Evolutionary conservation across 1,284 basidiomycete species (phyloP), one percentile per base, ranked within the genome.

Genomic region (Leccinum fallax): DNA sequence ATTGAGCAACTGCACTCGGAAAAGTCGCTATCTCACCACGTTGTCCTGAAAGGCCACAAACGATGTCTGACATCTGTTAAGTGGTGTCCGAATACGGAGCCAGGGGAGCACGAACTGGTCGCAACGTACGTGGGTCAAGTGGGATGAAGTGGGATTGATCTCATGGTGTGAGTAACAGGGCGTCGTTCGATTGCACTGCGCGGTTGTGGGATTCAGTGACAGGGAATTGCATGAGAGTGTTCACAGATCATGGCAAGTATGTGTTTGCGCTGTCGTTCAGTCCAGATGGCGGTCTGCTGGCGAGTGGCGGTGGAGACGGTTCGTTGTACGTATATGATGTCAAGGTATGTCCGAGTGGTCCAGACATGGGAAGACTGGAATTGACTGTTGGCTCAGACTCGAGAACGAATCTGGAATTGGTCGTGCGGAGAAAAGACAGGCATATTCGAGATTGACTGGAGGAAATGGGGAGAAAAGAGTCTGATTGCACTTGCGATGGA

Each of bases 161-260:
- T 72, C 38, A 66, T 21, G 32, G 11, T 46, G 21, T 15, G 46
- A 21, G 46, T 21, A 19, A 55, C 48, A 92, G 90, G 10, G 85
- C 87, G 16, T 91, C 91, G 5, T 93, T 93, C 69, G 93, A 94
- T 69, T 79, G 79, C 15, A 89, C 90, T 3, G 83, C 88, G 3
- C 83, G 90, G 51, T 67, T 94, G 49, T 94, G 92, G 92, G 87
- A 94, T 72, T 85, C 86, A 10, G 81, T 83, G 40, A 88, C 87
- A 1, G 93, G 92, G 38, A 81, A 84, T 48, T 94, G 92, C 71
- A 71, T 92, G 32, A 80, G 84, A 64, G 78, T 85, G 15, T 89
- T 94, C 68, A 71, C 71, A 6, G 88, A 92, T 67, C 88, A 91
- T 73, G 84, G 77, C 66, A 80, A 81, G 30, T 81, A 88, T n/a